Conservation (phyloP, 2,329 filamentous ascomycete genomes). For the Aschersonia sp. region DNA sequence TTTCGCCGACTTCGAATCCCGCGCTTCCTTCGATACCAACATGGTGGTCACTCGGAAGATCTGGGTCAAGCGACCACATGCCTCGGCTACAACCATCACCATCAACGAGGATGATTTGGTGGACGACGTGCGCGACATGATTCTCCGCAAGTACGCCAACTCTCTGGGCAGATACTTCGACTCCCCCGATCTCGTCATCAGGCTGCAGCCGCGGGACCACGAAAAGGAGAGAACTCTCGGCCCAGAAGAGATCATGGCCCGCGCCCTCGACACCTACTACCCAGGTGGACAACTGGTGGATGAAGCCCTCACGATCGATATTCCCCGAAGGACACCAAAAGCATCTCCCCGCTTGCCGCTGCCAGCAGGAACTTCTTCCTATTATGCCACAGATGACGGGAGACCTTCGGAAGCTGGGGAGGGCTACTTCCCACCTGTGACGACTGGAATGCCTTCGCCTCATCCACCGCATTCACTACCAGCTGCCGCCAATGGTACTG, state of each 20-base stretch:
- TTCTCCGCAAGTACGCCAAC: constrained; percentile 86
- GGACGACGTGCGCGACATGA: constrained; percentile 86
- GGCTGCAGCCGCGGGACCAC: constrained; percentile 58
- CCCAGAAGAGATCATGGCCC: constrained; percentile 72
- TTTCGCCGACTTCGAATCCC: constrained; percentile 6
- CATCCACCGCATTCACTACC: constrained; percentile 25
- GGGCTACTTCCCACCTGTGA: constrained; percentile 70
- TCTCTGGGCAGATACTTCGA: constrained; percentile 81
- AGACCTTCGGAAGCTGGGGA: constrained; percentile 53
- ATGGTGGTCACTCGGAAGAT: constrained; percentile 68
- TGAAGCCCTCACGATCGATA: constrained; percentile 83
- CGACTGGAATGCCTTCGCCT: constrained; percentile 23
- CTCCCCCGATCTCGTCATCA: constrained; percentile 72
- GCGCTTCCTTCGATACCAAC: constrained; percentile 23
- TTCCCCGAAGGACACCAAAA: constrained; percentile 66
- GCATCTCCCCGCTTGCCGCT: constrained; percentile 53
- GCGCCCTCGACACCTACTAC: constrained; percentile 68
- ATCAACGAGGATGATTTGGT: constrained; percentile 82
- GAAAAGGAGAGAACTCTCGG: constrained; percentile 54
- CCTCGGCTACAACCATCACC: constrained; percentile 74
- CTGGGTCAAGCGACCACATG: constrained; percentile 81
- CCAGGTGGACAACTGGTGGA: constrained; percentile 77
- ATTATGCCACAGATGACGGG: constrained; percentile 46
- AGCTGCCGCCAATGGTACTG: constrained; percentile 17
- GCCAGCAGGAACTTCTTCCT: constrained; percentile 28